These are phyloP conservation scores for Xylaria curta DNA, from an alignment of 495 filamentous ascomycete species.

Conservation along the genomic window DNA sequence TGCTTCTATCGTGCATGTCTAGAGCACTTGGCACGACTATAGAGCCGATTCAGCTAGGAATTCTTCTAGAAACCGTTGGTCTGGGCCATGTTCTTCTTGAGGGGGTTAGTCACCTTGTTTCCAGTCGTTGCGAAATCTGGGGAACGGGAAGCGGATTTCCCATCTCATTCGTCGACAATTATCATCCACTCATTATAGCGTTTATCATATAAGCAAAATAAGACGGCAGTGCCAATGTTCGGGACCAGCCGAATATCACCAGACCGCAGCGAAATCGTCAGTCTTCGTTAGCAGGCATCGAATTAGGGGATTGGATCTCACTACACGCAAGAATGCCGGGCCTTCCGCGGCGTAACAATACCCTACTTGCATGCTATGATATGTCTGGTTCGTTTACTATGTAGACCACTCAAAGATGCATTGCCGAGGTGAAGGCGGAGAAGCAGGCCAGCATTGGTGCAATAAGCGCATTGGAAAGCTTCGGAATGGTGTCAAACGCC, in stretches of 20 bases:
- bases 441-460: neutral
- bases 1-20: constrained; percentile 13
- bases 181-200: neutral
- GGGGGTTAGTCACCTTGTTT: neutral
- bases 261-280: neutral
- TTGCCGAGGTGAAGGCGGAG: neutral
- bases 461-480: neutral
- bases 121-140: neutral
- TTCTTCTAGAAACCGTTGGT: constrained; percentile 21
- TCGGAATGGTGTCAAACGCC: constrained; percentile 4
- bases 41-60: constrained; percentile 17
- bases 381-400: neutral
- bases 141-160: neutral
- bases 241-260: constrained; percentile 17
- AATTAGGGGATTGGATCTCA: neutral
- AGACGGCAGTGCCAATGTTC: constrained; percentile 6
- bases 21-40: constrained; percentile 11
- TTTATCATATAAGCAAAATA: neutral
- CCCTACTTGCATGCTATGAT: constrained; percentile 8
- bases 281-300: neutral
- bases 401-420: neutral
- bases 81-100: neutral
- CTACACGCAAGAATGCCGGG: neutral
- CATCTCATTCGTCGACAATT: neutral
- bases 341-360: neutral